Evolutionary conservation across 176 grass and related monocot species (phyloP), one percentile per base, ranked within the genome.

Genomic region (Carex myosuroides): DNA sequence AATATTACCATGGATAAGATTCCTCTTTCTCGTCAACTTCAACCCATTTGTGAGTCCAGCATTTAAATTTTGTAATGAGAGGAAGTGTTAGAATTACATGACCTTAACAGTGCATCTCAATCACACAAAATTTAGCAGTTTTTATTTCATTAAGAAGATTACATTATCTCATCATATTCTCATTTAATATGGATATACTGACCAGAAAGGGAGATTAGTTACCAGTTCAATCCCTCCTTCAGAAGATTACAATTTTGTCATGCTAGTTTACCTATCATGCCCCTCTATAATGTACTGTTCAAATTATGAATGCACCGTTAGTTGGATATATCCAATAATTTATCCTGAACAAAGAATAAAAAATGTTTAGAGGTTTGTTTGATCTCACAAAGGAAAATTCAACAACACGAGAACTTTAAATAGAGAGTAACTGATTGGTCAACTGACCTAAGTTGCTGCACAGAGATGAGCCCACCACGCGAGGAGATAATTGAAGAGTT

Each of bases 381-480:
- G 13, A 67, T 72, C 33, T n/a, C 18, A 4, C 4, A 22, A 68
- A 72, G 17, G 37, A 21, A 72, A 44, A 72, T 48, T 17, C 11
- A 68, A 68, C 30, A 35, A 66, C 37, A 39, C 37, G 37, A 39
- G 37, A 6, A 39, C 37, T 39, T 35, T 35, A 35, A 35, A 35
- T 35, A 35, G 37, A 39, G 37, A 39, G 37, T 39, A 29, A 73
- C 1, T 16, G 2, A 48, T 13, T 54, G 55, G 59, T 89, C 86
- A 16, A 90, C 90, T 84, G 90, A 94, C 14, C 89, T 86, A 59
- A 93, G 89, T 48, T 87, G 86, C 9, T 79, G 87, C 60, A 98
- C 91, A 42, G 84, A 87, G 17, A 91, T 30, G 59, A 87, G 86
- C 13, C 85, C 95, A 4, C 92, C 89, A 79, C 75, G 62, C 62